Evolutionary conservation across 768 basidiomycete species (phyloP).

Genomic region (Rhizopogon roseolus): DNA sequence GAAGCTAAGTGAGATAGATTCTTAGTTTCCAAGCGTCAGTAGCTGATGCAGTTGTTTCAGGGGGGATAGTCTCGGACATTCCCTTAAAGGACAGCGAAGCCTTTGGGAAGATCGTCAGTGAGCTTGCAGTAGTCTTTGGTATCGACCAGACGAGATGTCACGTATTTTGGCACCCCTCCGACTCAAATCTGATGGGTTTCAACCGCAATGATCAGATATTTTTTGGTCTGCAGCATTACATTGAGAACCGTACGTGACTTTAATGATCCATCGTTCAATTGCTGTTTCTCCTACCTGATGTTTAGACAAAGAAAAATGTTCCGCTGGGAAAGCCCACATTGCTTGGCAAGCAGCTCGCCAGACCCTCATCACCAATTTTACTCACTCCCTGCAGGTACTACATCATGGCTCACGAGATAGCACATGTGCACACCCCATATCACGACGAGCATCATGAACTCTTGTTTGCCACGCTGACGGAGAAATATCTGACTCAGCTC

Average conservation of each 20-base stretch:
- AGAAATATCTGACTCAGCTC: background rate
- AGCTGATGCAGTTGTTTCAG: background rate
- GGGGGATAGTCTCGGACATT: background rate
- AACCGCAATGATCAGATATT: slow-evolving; percentile 11
- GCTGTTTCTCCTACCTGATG: too few relatives aligned
- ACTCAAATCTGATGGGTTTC: slow-evolving; percentile 12
- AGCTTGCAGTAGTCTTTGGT: slow-evolving; percentile 6
- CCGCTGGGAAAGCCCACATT: background rate
- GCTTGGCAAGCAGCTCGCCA: background rate
- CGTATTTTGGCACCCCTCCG: slow-evolving; percentile 7
- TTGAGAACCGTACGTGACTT: slow-evolving; percentile 5
- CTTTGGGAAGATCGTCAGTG: slow-evolving; percentile 3
- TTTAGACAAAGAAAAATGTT: background rate
- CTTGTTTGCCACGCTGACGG: slow-evolving; percentile 4
- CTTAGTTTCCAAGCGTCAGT: background rate
- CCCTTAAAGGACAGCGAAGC: slow-evolving; percentile 1
- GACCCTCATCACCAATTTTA: background rate
- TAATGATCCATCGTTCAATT: background rate
- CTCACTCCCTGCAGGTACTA: slow-evolving; percentile 15
- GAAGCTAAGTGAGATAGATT: background rate
- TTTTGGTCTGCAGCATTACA: slow-evolving; percentile 10
- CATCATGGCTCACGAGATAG: slow-evolving; percentile 24
- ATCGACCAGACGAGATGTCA: slow-evolving; percentile 5
- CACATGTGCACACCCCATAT: slow-evolving; percentile 16
- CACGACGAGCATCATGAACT: slow-evolving; percentile 24